phyloP scores from a whole-genome alignment of 805 yeast species.

The Yarrowia keelungensis region DNA sequence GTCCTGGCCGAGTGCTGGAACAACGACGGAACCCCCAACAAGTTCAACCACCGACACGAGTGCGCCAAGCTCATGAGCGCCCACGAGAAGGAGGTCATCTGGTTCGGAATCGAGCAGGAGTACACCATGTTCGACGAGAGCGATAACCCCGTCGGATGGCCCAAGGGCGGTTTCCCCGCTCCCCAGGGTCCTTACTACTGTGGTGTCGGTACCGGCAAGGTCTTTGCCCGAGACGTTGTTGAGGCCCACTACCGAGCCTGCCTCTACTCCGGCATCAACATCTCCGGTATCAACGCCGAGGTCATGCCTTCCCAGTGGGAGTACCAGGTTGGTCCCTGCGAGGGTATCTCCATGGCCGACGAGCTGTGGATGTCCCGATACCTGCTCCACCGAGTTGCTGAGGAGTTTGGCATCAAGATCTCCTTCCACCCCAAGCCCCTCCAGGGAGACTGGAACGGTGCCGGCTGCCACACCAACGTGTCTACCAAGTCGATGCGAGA shows the following conservation, averaged over 20 bases:
- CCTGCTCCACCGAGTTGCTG: conserved; percentile 91
- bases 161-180: conserved; percentile 99
- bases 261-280: conserved; percentile 85
- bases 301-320: conserved; percentile 99
- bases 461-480: conserved; percentile 99
- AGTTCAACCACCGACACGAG: conserved; percentile 97
- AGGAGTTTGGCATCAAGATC: conserved; percentile 98
- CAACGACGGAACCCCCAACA: conserved; percentile 99
- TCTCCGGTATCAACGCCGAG: conserved; percentile 98
- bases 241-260: conserved; percentile 99
- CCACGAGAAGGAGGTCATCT: conserved; percentile 79
- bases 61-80: conserved; percentile 94
- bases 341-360: conserved; percentile 96
- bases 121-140: conserved; percentile 93
- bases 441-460: conserved; percentile 99
- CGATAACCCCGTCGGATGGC: conserved; percentile 96
- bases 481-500: conserved; percentile 90
- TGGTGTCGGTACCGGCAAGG: conserved; percentile 99
- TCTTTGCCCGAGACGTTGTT: conserved; percentile 95
- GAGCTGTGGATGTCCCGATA: conserved; percentile 96
- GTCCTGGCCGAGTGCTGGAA: conserved; percentile 97
- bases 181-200: conserved; percentile 99
- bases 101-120: conserved; percentile 99
- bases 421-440: conserved; percentile 99
- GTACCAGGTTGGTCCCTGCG: conserved; percentile 99